Base-by-base conservation (phyloP, 257 asterid species). In the Gentiana macrophylla region DNA sequence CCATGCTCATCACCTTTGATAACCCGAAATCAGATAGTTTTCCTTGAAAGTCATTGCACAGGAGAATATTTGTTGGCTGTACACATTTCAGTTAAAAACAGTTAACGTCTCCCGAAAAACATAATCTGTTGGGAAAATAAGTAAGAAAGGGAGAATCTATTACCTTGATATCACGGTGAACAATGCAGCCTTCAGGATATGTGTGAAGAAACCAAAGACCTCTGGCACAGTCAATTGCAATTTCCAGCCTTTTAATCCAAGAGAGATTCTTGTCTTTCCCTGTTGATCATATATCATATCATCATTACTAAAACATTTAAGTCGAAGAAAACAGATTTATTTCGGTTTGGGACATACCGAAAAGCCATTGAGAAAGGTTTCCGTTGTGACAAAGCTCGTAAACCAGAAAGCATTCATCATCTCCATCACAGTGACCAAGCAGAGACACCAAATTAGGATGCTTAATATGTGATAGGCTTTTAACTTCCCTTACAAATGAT, bases 31-130 rank as follows among this genome's bases (percentile, higher is more conserved):
- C 93, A 0, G 90, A 73, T 45, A 84, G 80, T 52, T 87, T 87
- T 24, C 80, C 96, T 57, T 74, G 72, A 33, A 87, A 78, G 55
- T 73, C 63, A 35, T 64, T 59, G 37, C 80, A 72, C 15, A 87
- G 63, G 62, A 87, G 96, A 56, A 87, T 84, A 60, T 84, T 87
- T 57, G 94, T 79, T 4, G 96, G 96, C 96, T 84, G 86, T 65
- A 74, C 57, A 51, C 53, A 35, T 35, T n/a, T 7, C 32, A 45
- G 34, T 55, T 4, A 32, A 54, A 11, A 53, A 41, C 2, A 15
- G 37, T 13, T 15, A 57, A 24, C 24, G 24, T 24, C 24, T 24
- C 24, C 24, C 24, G 24, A 24, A 24, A 3, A 9, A 6, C 2
- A 11, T 43, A 37, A 45, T 11, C 12, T 8, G 46, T 1, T 12